A percentile compares a stretch with the other conserved stretches of the same genome.
Evolutionary conservation across 2,329 filamentous ascomycete species (phyloP).

Genomic region (Fusarium sp.): DNA sequence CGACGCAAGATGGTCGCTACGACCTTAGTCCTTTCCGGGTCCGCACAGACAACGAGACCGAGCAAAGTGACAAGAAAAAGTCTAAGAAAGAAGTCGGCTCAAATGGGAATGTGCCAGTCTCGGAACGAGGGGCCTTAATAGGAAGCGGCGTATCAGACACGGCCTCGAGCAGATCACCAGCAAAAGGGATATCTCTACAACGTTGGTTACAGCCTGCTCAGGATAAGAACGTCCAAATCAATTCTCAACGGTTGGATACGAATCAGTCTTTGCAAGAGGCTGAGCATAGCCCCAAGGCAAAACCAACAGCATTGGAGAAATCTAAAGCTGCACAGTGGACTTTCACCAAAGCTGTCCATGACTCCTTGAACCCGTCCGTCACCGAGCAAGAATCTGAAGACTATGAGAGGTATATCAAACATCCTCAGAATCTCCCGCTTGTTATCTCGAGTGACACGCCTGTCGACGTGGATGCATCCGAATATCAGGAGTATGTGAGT

Average conservation of each 20-base stretch:
- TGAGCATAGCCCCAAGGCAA: slow-evolving; percentile 56
- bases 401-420: slow-evolving; percentile 88
- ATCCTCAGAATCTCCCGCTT: slow-evolving; percentile 89
- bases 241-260: slow-evolving; percentile 27
- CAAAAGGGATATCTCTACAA: slow-evolving; percentile 67
- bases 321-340: slow-evolving; percentile 88
- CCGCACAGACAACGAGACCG: slow-evolving; percentile 72
- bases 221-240: slow-evolving; percentile 49
- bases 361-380: slow-evolving; percentile 88
- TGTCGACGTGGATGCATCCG: slow-evolving; percentile 68
- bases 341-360: slow-evolving; percentile 84
- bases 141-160: slow-evolving; percentile 58
- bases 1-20: slow-evolving; percentile 78
- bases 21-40: slow-evolving; percentile 91
- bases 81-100: slow-evolving; percentile 75
- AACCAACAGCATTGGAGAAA: slow-evolving; percentile 77
- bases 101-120: slow-evolving; percentile 69
- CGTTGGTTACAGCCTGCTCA: slow-evolving; percentile 70
- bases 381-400: slow-evolving; percentile 82
- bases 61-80: slow-evolving; percentile 71
- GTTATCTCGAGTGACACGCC: slow-evolving; percentile 78
- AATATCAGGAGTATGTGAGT: slow-evolving; percentile 85
- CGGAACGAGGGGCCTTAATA: slow-evolving; percentile 36
- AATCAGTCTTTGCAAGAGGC: slow-evolving; percentile 33
- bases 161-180: slow-evolving; percentile 54